phyloP scores from a whole-genome alignment of 768 basidiomycete species.

The Mycena olivaceomarginata region DNA sequence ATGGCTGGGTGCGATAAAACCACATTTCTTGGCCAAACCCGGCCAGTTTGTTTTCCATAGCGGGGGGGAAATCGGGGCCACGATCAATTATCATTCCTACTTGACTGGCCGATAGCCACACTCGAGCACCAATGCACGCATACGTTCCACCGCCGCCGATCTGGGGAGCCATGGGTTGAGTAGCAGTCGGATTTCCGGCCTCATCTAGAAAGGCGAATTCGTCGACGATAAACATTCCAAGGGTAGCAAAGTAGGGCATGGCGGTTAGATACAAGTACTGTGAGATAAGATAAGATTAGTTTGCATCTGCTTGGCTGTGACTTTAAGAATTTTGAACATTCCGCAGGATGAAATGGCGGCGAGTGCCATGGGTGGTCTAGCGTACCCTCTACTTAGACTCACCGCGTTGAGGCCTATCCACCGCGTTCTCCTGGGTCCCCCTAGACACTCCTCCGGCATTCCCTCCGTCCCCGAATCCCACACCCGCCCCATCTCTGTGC shows the following conservation, averaged over 20 bases:
- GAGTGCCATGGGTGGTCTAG: slow-evolving; percentile 24
- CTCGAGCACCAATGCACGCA: slow-evolving; percentile 86
- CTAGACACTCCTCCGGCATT: slow-evolving; percentile 32
- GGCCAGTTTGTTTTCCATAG: slow-evolving; percentile 73
- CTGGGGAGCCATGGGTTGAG: slow-evolving; percentile 68
- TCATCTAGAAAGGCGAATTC: slow-evolving; percentile 80
- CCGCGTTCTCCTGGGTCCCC: slow-evolving; percentile 23
- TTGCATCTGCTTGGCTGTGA: slow-evolving; percentile 13
- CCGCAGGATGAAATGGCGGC: slow-evolving; percentile 14
- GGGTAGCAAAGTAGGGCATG: slow-evolving; percentile 70
- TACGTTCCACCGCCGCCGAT: slow-evolving; percentile 95
- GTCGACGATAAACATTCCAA: slow-evolving; percentile 96
- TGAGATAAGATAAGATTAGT: background rate
- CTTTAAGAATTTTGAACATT: slow-evolving; percentile 7
- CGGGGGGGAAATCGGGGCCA: slow-evolving; percentile 83
- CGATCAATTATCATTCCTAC: slow-evolving; percentile 92
- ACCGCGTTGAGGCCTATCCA: slow-evolving; percentile 26
- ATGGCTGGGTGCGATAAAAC: slow-evolving; percentile 79
- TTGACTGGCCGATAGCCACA: slow-evolving; percentile 81
- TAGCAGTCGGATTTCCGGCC: slow-evolving; percentile 69
- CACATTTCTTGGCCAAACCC: slow-evolving; percentile 86
- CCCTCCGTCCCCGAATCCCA: slow-evolving; percentile 1
- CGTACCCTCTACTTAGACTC: slow-evolving; percentile 27
- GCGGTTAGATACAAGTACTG: background rate
- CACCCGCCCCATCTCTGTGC: slow-evolving; percentile 1